phyloP scores from a whole-genome alignment of 2,329 filamentous ascomycete species.

The Calonectria fujianensis region DNA sequence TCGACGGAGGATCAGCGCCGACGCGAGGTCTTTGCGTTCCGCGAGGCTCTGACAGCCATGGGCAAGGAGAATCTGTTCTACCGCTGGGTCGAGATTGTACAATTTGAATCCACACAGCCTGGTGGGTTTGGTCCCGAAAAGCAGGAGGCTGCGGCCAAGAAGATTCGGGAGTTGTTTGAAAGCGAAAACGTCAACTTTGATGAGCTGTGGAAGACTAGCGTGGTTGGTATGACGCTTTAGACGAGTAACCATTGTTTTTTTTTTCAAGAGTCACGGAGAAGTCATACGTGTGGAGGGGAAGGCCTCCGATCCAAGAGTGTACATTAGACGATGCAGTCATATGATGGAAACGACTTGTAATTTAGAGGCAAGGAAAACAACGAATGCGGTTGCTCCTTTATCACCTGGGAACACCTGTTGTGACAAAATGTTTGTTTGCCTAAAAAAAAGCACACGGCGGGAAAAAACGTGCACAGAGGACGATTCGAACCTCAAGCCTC shows the following conservation, averaged over 20 bases:
- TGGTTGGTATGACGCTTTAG: slow-evolving; percentile 29
- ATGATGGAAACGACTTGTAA: slow-evolving; percentile 4
- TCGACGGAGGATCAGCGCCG: slow-evolving; percentile 77
- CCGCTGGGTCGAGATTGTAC: slow-evolving; percentile 93
- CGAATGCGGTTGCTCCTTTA: neutral
- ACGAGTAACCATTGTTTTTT: neutral
- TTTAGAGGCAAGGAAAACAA: neutral
- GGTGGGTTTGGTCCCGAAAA: slow-evolving; percentile 85
- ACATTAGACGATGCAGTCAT: slow-evolving; percentile 8
- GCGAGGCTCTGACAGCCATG: slow-evolving; percentile 82
- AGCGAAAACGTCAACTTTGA: slow-evolving; percentile 88
- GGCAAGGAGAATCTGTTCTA: slow-evolving; percentile 94
- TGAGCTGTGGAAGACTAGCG: slow-evolving; percentile 80
- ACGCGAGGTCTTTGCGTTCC: slow-evolving; percentile 87
- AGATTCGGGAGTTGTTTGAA: slow-evolving; percentile 85
- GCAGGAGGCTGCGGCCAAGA: slow-evolving; percentile 82
- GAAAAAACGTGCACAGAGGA: neutral
- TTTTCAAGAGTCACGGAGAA: neutral
- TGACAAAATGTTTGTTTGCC: neutral
- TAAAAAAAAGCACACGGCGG: neutral
- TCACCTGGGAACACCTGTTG: neutral
- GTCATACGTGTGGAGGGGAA: neutral
- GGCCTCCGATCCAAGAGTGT: slow-evolving; percentile 11
- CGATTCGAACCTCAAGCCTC: slow-evolving; percentile 22
- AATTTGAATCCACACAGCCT: slow-evolving; percentile 87